Evolutionary conservation across 495 filamentous ascomycete genomes (phyloP).

Genomic region (Penicillium chermesinum): DNA sequence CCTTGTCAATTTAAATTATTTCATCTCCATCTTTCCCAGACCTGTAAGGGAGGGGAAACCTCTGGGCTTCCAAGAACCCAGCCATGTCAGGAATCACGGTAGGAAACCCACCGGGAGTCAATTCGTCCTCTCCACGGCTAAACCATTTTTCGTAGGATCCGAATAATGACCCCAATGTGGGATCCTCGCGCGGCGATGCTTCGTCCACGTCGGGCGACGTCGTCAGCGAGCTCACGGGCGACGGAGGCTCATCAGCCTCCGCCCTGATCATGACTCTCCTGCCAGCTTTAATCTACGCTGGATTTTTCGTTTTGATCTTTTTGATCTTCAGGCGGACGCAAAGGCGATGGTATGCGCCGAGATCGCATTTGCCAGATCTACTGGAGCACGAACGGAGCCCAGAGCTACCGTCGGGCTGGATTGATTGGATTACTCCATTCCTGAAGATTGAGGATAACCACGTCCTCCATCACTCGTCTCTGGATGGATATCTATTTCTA

Average conservation of each 20-base stretch:
- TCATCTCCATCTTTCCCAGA: too few species aligned
- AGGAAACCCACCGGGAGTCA: neutral
- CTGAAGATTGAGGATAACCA: slow-evolving; percentile 54
- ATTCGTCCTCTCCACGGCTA: neutral
- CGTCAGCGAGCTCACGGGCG: slow-evolving; percentile 25
- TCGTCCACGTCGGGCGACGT: slow-evolving; percentile 33
- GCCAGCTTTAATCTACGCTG: slow-evolving; percentile 62
- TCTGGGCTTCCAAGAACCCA: too few species aligned
- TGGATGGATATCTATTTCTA: slow-evolving; percentile 80
- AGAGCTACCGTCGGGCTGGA: slow-evolving; percentile 41
- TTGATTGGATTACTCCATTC: slow-evolving; percentile 62
- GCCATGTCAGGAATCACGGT: neutral
- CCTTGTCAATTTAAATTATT: too few species aligned
- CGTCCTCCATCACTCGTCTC: slow-evolving; percentile 59
- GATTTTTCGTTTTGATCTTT: slow-evolving; percentile 65
- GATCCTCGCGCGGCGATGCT: slow-evolving; percentile 39
- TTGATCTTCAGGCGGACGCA: slow-evolving; percentile 67
- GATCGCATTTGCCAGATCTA: slow-evolving; percentile 72
- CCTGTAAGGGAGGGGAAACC: too few species aligned
- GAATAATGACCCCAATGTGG: slow-evolving; percentile 40
- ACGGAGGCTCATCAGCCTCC: slow-evolving; percentile 38
- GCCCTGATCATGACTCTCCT: slow-evolving; percentile 65
- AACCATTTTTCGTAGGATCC: slow-evolving; percentile 29
- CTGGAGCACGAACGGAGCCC: slow-evolving; percentile 48
- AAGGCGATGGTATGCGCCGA: slow-evolving; percentile 72